phyloP scores from a whole-genome alignment of 768 basidiomycete genomes.

The Auricularia heimuer region DNA sequence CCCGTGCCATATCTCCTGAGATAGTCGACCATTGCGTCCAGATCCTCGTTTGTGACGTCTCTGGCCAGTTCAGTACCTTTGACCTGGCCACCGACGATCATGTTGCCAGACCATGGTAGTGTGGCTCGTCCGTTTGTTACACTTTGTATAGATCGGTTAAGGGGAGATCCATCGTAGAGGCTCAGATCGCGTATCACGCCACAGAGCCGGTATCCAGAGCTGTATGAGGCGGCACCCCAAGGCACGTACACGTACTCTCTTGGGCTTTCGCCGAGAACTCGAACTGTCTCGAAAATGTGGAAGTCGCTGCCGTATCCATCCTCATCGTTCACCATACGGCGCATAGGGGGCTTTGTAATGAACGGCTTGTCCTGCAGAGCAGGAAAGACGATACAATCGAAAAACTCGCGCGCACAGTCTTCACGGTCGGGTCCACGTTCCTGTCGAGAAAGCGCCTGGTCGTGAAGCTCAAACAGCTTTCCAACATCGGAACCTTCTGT shows the following conservation, averaged over 20 bases:
- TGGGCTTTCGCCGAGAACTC: not conserved
- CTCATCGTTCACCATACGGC: not conserved
- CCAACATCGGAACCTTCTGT: not conserved
- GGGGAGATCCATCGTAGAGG: not conserved
- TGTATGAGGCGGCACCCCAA: not conserved
- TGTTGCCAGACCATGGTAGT: not conserved
- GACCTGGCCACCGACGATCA: not conserved
- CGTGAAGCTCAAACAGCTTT: not conserved
- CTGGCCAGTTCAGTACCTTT: not conserved
- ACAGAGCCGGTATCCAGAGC: not conserved
- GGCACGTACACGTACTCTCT: not conserved
- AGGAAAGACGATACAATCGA: not conserved
- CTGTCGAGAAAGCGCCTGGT: not conserved
- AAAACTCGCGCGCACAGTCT: not conserved
- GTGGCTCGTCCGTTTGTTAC: too few species aligned
- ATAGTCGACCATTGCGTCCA: not conserved
- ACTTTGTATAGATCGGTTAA: not conserved
- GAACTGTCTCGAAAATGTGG: not conserved
- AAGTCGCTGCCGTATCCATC: not conserved
- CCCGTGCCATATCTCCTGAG: not conserved
- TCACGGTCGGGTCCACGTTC: not conserved
- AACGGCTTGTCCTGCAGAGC: not conserved
- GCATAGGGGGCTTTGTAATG: not conserved
- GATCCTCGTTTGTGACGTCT: not conserved
- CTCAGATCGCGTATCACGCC: not conserved